Conservation (phyloP, 2,329 filamentous ascomycete species). For the Ramularia endophylla region DNA sequence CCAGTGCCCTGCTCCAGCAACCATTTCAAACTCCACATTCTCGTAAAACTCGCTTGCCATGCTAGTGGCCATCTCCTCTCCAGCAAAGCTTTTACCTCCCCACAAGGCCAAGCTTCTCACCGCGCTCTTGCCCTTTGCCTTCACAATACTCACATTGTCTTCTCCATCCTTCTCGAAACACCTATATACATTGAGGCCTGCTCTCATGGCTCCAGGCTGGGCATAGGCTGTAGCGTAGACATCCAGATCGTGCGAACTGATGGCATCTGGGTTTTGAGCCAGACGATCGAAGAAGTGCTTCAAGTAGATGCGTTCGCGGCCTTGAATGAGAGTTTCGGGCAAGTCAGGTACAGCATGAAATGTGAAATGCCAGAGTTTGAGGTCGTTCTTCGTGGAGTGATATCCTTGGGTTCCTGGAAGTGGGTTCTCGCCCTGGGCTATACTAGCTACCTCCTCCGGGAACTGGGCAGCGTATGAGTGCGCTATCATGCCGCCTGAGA, state of each 20-base stretch:
- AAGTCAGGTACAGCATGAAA: slow-evolving; percentile 39
- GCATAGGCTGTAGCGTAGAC: slow-evolving; percentile 34
- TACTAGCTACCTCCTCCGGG: too few relatives aligned
- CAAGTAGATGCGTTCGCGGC: slow-evolving; percentile 38
- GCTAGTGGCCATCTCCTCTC: slow-evolving; percentile 23
- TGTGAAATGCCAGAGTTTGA: slow-evolving; percentile 37
- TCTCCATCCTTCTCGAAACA: slow-evolving; percentile 31
- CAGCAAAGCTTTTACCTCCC: slow-evolving; percentile 28
- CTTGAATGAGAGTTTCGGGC: slow-evolving; percentile 35
- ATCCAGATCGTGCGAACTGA: slow-evolving; percentile 34
- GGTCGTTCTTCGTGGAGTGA: slow-evolving; percentile 20
- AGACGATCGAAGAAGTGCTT: slow-evolving; percentile 41
- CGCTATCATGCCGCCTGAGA: too few relatives aligned
- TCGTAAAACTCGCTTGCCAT: slow-evolving; percentile 29
- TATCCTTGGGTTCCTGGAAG: slow-evolving; percentile 32
- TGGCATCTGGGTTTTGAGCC: slow-evolving; percentile 32
- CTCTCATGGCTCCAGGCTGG: slow-evolving; percentile 30
- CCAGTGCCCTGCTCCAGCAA: not conserved
- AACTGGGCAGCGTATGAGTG: too few relatives aligned
- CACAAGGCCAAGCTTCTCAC: slow-evolving; percentile 29
- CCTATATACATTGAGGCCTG: slow-evolving; percentile 29
- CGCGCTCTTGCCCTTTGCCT: slow-evolving; percentile 16
- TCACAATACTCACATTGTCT: slow-evolving; percentile 11
- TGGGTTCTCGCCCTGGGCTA: slow-evolving; percentile 41
- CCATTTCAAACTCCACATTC: slow-evolving; percentile 15